Conservation (phyloP, 805 yeast species). For the Yamadazyma ubonensis region DNA sequence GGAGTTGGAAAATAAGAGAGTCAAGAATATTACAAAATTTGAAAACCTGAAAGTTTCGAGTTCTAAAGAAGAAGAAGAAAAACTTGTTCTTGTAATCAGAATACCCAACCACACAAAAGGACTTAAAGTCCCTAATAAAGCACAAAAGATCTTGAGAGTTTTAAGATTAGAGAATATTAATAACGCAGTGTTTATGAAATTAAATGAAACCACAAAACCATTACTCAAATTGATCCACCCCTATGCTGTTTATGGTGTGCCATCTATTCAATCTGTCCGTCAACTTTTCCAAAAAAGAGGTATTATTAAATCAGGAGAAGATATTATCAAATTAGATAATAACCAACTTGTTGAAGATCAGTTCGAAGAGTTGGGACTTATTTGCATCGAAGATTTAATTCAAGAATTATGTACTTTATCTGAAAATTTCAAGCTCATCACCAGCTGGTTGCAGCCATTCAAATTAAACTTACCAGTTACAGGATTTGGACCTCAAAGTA, state of each 20-base stretch:
- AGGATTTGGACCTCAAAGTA: slow-evolving; percentile 74
- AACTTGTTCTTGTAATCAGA: slow-evolving; percentile 65
- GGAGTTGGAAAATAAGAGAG: slow-evolving; percentile 65
- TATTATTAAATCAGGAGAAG: slow-evolving; percentile 42
- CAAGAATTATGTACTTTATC: slow-evolving; percentile 67
- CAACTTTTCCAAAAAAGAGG: slow-evolving; percentile 77
- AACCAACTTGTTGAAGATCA: slow-evolving; percentile 73
- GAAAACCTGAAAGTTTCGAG: slow-evolving; percentile 44
- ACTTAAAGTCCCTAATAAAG: slow-evolving; percentile 64
- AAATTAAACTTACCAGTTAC: slow-evolving; percentile 64
- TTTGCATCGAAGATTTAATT: slow-evolving; percentile 78
- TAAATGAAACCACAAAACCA: slow-evolving; percentile 58
- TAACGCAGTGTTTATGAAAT: slow-evolving; percentile 71
- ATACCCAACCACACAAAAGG: slow-evolving; percentile 59
- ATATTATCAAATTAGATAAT: slow-evolving; percentile 59
- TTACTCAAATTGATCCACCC: slow-evolving; percentile 69
- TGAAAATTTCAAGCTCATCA: slow-evolving; percentile 59
- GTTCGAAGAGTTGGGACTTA: slow-evolving; percentile 60
- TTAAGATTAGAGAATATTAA: slow-evolving; percentile 60
- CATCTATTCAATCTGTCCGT: slow-evolving; percentile 71
- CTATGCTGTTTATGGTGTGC: slow-evolving; percentile 69
- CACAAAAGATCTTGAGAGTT: slow-evolving; percentile 55
- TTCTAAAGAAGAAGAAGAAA: slow-evolving; percentile 27
- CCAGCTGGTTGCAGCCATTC: slow-evolving; percentile 69
- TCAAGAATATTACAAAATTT: slow-evolving; percentile 57